phyloP scores from a whole-genome alignment of 768 basidiomycete species.

The Collybiopsis confluens region DNA sequence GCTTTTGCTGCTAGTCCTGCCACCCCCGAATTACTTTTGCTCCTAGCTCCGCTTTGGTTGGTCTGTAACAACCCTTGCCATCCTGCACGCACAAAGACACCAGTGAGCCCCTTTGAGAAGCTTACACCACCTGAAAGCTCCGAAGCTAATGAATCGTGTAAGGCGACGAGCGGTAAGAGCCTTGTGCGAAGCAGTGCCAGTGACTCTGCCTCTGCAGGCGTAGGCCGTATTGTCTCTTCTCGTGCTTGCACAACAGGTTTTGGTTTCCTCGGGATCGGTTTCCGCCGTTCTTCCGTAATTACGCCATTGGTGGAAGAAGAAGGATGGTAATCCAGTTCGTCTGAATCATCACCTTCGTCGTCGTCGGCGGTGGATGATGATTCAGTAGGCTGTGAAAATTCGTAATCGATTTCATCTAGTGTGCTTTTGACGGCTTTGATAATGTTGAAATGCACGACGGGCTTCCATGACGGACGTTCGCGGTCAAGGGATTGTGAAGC shows the following conservation, averaged over 20 bases:
- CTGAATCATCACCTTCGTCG: constrained; percentile 16
- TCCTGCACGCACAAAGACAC: constrained; percentile 65
- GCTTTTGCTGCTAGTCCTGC: constrained; percentile 54
- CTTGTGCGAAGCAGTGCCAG: constrained; percentile 49
- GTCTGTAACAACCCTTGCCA: constrained; percentile 61
- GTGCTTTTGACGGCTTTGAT: constrained; percentile 76
- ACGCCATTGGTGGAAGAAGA: constrained; percentile 19
- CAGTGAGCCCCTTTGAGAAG: constrained; percentile 54
- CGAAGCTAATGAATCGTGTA: constrained; percentile 64
- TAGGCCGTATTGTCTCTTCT: neutral
- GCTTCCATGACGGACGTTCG: constrained; percentile 72
- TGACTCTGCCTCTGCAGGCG: constrained; percentile 25
- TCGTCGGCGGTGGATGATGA: constrained; percentile 20
- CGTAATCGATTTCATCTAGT: constrained; percentile 65
- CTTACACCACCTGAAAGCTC: constrained; percentile 65
- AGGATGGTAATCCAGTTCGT: constrained; percentile 6
- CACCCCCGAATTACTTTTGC: constrained; percentile 22
- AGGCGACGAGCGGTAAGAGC: constrained; percentile 59
- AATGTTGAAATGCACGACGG: constrained; percentile 81
- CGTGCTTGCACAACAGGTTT: neutral
- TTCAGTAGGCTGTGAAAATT: constrained; percentile 41
- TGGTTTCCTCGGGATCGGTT: constrained; percentile 3
- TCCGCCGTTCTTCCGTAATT: constrained; percentile 14
- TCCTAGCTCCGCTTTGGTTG: constrained; percentile 37
- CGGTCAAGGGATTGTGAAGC: constrained; percentile 65